phyloP scores from a whole-genome alignment of 2,329 filamentous ascomycete genomes.

The Tolypocladium amazonense region DNA sequence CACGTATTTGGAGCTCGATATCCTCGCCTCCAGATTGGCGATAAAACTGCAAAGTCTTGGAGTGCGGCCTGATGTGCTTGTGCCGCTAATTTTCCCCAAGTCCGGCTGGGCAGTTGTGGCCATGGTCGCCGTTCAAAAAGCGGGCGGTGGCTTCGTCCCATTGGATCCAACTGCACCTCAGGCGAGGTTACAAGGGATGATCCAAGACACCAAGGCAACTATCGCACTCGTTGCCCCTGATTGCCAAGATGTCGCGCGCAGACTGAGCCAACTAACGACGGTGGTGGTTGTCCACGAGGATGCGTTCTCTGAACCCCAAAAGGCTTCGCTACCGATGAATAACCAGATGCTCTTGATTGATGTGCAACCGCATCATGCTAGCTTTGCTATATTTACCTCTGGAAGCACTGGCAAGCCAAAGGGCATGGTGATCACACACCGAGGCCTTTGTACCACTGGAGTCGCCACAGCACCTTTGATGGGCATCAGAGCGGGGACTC shows the following conservation, averaged over 20 bases:
- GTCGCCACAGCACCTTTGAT: neutral
- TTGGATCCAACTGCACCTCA: neutral
- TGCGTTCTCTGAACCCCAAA: too few species aligned
- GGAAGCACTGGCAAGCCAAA: conserved; percentile 47
- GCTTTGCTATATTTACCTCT: conserved; percentile 32
- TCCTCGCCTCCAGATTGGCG: neutral
- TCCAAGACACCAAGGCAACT: neutral
- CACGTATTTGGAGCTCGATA: neutral
- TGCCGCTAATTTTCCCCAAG: conserved; percentile 5
- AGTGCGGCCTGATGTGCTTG: neutral
- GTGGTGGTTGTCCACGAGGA: neutral
- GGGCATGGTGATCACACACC: conserved; percentile 11
- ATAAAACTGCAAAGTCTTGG: neutral
- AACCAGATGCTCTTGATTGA: neutral
- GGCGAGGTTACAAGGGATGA: neutral
- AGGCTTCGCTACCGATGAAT: neutral
- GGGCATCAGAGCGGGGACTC: conserved; percentile 1
- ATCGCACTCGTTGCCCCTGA: neutral
- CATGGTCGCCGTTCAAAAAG: conserved; percentile 4
- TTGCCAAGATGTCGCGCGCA: neutral
- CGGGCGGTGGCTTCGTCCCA: conserved; percentile 7
- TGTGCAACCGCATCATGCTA: neutral
- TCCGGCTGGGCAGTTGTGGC: conserved; percentile 3
- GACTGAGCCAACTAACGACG: neutral
- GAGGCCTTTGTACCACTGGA: conserved; percentile 3